phyloP scores from a whole-genome alignment of 1,139 yeast genomes.

The Pichia sp. region DNA sequence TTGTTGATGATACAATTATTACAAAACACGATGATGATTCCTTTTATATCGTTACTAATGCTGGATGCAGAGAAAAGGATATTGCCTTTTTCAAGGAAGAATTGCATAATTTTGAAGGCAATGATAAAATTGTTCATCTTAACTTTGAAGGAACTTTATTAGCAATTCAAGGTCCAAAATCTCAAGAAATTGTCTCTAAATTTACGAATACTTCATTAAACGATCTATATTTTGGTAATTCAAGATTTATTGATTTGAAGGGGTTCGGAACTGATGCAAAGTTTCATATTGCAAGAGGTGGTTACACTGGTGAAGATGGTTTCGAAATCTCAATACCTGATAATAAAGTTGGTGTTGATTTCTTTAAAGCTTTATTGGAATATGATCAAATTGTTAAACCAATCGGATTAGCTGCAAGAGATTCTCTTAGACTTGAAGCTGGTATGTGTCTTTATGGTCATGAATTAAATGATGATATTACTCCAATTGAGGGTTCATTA shows the following conservation, averaged over 20 bases:
- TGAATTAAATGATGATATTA: slow-evolving; percentile 71
- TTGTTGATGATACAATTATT: slow-evolving; percentile 88
- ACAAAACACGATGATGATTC: slow-evolving; percentile 75
- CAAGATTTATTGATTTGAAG: slow-evolving; percentile 47
- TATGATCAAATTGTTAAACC: slow-evolving; percentile 57
- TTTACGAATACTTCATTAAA: slow-evolving; percentile 55
- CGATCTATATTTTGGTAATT: slow-evolving; percentile 67
- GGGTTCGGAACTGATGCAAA: slow-evolving; percentile 35
- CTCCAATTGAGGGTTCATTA: slow-evolving; percentile 85
- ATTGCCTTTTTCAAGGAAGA: slow-evolving; percentile 53
- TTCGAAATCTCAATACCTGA: slow-evolving; percentile 83
- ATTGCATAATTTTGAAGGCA: slow-evolving; percentile 35
- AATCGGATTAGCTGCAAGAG: slow-evolving; percentile 95
- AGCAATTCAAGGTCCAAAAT: slow-evolving; percentile 90
- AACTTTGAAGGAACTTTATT: slow-evolving; percentile 70
- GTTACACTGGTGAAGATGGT: slow-evolving; percentile 98
- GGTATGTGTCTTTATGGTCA: slow-evolving; percentile 98
- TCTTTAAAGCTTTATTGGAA: slow-evolving; percentile 57
- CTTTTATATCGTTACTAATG: slow-evolving; percentile 91
- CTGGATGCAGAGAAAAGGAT: slow-evolving; percentile 88
- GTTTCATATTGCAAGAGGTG: slow-evolving; percentile 83
- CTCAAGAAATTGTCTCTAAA: slow-evolving; percentile 59
- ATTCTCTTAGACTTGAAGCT: slow-evolving; percentile 89
- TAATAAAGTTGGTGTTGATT: slow-evolving; percentile 47
- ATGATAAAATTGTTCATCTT: slow-evolving; percentile 46